Percentiles rank a stretch among this genome's conserved stretches.
Conservation (phyloP, 768 basidiomycete species). For the Leccinum arenicola region DNA sequence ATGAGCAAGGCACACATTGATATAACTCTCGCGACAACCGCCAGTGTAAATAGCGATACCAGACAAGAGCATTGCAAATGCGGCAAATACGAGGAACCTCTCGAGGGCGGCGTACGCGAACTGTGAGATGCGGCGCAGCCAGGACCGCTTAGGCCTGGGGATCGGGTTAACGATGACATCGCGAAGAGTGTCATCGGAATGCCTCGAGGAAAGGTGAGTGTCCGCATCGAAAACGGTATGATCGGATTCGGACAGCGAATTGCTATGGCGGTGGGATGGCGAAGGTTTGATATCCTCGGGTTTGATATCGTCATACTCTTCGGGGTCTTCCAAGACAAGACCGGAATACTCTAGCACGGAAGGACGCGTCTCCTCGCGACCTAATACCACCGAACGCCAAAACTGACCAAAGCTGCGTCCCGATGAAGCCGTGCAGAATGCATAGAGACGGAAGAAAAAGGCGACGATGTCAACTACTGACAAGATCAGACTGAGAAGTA, state of each 20-base stretch:
- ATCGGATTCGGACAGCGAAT: conserved; percentile 55
- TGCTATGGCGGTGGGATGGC: conserved; percentile 33
- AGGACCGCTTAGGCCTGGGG: conserved; percentile 16
- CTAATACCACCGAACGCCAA: conserved; percentile 57
- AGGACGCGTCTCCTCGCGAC: conserved; percentile 35
- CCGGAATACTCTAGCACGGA: conserved; percentile 50
- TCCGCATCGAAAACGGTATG: conserved; percentile 49
- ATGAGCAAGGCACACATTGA: conserved; percentile 87
- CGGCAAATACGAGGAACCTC: conserved; percentile 66
- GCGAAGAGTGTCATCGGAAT: conserved; percentile 59
- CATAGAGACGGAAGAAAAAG: conserved; percentile 47
- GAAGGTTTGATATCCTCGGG: conserved; percentile 41
- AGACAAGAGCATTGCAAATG: conserved; percentile 58
- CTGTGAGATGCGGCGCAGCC: conserved; percentile 44
- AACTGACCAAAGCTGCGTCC: conserved; percentile 47
- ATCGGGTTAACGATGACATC: conserved; percentile 31
- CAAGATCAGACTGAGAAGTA: conserved; percentile 44
- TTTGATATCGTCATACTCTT: conserved; percentile 47
- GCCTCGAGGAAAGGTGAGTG: conserved; percentile 39
- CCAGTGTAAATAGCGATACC: conserved; percentile 86
- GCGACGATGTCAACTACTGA: conserved; percentile 54
- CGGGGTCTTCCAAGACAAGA: conserved; percentile 53
- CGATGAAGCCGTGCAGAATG: conserved; percentile 44
- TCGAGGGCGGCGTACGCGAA: conserved; percentile 54
- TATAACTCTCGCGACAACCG: conserved; percentile 73